These are phyloP conservation scores for Metarhizium anisopliae DNA, from an alignment of 2,329 filamentous ascomycete genomes.

Conservation along the genomic window DNA sequence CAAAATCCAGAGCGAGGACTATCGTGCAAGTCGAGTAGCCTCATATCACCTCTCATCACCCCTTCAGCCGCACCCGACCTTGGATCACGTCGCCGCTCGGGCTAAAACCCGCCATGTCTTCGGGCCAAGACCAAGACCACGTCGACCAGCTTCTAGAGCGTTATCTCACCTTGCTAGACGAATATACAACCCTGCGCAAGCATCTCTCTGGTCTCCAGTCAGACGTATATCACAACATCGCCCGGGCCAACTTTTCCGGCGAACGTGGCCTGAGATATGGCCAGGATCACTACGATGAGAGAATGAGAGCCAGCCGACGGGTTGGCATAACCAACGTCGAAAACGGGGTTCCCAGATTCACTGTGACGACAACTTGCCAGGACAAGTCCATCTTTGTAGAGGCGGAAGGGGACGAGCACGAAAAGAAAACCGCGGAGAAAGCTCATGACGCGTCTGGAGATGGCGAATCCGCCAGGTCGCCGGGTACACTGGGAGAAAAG, in stretches of 20 bases:
- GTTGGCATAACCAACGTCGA: slow-evolving; percentile 10
- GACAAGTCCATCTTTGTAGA: background rate
- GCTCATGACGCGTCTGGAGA: background rate
- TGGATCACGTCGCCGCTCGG: no score
- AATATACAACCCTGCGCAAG: slow-evolving; percentile 53
- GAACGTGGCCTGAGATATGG: slow-evolving; percentile 56
- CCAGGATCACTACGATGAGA: slow-evolving; percentile 61
- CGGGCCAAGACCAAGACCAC: slow-evolving; percentile 21
- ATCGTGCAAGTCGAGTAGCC: no score
- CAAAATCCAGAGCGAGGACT: no score
- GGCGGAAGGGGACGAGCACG: background rate
- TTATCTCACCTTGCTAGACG: slow-evolving; percentile 57
- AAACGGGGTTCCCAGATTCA: slow-evolving; percentile 12
- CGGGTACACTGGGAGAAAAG: slow-evolving; percentile 1
- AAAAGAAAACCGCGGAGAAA: background rate
- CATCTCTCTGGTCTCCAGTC: slow-evolving; percentile 45
- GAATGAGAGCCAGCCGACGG: slow-evolving; percentile 54
- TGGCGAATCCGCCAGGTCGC: background rate
- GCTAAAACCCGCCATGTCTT: background rate
- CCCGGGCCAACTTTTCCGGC: slow-evolving; percentile 69
- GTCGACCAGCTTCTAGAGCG: slow-evolving; percentile 57
- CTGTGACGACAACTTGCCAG: slow-evolving; percentile 1
- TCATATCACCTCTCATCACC: background rate
- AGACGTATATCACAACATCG: slow-evolving; percentile 49
- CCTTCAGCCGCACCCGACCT: background rate